Percentiles rank a stretch among this genome's conserved stretches.
phyloP scores from a whole-genome alignment of 2,329 filamentous ascomycete genomes.

The Penicillium sclerotigenum region DNA sequence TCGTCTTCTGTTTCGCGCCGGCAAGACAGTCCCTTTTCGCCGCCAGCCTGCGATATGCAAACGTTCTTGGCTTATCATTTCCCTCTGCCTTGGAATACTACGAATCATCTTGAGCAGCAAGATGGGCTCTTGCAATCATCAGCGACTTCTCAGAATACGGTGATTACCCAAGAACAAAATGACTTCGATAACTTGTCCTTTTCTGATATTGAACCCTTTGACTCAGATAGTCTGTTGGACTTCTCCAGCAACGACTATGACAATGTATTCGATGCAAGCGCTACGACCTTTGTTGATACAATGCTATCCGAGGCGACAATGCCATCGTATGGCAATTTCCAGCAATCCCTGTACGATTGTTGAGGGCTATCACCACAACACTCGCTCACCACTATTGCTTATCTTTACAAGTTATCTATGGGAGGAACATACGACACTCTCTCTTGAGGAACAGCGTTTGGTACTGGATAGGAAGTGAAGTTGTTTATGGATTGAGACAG shows the following conservation, averaged over 20 bases:
- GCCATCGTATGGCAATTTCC: not conserved
- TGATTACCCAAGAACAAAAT: not conserved
- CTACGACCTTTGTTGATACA: not conserved
- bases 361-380: not conserved
- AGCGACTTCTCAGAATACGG: not conserved
- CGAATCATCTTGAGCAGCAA: not conserved
- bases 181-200: not conserved
- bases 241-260: not conserved
- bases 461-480: not conserved
- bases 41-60: not conserved
- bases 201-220: not conserved
- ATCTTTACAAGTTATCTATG: not conserved
- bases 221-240: not conserved
- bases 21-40: not conserved
- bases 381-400: not conserved
- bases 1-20: not conserved
- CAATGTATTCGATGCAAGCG: not conserved
- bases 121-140: not conserved
- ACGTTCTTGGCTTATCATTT: not conserved
- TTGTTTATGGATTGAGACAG: not conserved
- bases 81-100: not conserved
- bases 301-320: not conserved
- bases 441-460: not conserved
- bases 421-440: not conserved
- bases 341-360: not conserved